Conservation (phyloP, 208 protist genomes). For the Lotmaria passim region DNA sequence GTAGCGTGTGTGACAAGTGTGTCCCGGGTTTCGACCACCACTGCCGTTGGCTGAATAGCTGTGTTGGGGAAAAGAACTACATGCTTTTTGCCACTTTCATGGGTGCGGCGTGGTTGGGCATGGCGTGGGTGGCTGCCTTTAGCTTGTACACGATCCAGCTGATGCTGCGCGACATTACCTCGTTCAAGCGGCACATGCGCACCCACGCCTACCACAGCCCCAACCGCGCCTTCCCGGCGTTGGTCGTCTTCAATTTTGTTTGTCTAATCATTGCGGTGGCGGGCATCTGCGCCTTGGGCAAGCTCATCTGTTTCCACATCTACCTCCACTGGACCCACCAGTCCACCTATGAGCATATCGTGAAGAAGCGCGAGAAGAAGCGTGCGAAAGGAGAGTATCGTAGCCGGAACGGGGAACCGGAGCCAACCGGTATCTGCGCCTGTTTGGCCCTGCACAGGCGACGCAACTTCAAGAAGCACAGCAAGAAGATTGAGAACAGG, state of each 20-base stretch:
- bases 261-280: conserved; percentile 34
- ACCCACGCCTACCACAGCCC: conserved; percentile 60
- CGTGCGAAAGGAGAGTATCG: conserved; percentile 39
- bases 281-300: conserved; percentile 55
- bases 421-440: conserved; percentile 18
- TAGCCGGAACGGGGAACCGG: conserved; percentile 9
- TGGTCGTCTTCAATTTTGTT: conserved; percentile 75
- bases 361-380: conserved; percentile 69
- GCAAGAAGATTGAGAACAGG: conserved; percentile 6
- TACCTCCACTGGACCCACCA: conserved; percentile 61
- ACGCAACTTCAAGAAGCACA: conserved; percentile 75
- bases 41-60: conserved; percentile 92
- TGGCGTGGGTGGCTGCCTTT: conserved; percentile 63
- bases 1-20: conserved; percentile 91
- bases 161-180: conserved; percentile 45
- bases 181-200: conserved; percentile 52
- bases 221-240: conserved; percentile 36
- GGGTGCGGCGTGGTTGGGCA: conserved; percentile 53
- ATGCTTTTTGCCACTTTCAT: conserved; percentile 79
- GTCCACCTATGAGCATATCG: conserved; percentile 82
- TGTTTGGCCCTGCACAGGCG: conserved; percentile 63
- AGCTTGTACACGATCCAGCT: conserved; percentile 67
- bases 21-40: conserved; percentile 93
- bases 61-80: conserved; percentile 87
- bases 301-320: conserved; percentile 82